Conservation (phyloP, 345 rosid species). For the Noccaea bulbosa region DNA sequence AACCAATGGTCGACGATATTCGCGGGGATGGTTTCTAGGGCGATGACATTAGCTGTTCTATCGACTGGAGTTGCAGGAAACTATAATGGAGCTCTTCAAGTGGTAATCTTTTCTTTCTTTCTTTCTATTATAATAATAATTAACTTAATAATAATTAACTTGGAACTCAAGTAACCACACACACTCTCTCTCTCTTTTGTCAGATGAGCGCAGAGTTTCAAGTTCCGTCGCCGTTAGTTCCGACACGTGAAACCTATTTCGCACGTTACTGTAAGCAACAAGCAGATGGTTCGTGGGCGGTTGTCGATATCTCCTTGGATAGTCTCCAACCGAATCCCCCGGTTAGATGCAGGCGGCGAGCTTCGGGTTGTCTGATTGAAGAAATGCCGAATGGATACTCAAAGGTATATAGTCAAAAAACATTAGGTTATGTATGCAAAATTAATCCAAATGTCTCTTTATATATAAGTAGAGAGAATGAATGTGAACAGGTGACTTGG, state of each 20-base stretch:
- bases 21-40: slow-evolving; percentile 83
- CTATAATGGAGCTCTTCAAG: slow-evolving; percentile 89
- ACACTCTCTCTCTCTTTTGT: slow-evolving; percentile 20
- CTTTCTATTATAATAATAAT: not conserved
- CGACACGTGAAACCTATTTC: slow-evolving; percentile 79
- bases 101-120: slow-evolving; percentile 47
- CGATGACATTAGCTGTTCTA: slow-evolving; percentile 72
- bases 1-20: slow-evolving; percentile 85
- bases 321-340: slow-evolving; percentile 60
- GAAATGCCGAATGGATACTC: slow-evolving; percentile 98
- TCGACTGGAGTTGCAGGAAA: slow-evolving; percentile 93
- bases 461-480: not conserved
- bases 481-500: slow-evolving; percentile 73
- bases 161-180: slow-evolving; percentile 5
- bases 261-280: slow-evolving; percentile 86
- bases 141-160: not conserved
- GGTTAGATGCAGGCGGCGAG: slow-evolving; percentile 71
- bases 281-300: slow-evolving; percentile 86
- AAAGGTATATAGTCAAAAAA: slow-evolving; percentile 48
- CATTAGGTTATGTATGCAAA: slow-evolving; percentile 14
- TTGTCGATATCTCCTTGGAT: slow-evolving; percentile 93
- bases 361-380: slow-evolving; percentile 87
- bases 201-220: slow-evolving; percentile 97
- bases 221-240: slow-evolving; percentile 84
- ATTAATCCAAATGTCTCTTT: not conserved